These are phyloP conservation scores for Angomonas deanei DNA, from an alignment of 208 protist species.

Conservation along the genomic window DNA sequence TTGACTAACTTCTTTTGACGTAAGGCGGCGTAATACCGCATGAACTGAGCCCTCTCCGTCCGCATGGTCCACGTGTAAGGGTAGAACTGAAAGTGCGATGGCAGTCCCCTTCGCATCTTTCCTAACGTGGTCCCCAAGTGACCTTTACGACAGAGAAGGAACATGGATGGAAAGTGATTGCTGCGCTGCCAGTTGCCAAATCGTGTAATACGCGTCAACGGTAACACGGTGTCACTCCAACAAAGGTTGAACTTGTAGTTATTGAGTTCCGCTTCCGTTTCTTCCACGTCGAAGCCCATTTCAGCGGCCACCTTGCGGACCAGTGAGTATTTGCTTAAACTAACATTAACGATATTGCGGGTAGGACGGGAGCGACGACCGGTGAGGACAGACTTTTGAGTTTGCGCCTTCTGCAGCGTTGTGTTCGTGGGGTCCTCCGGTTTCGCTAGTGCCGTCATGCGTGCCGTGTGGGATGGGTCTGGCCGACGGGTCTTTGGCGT, in stretches of 20 bases:
- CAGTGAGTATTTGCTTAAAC: constrained; percentile 79
- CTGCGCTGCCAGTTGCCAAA: constrained; percentile 88
- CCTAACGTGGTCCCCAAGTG: constrained; percentile 90
- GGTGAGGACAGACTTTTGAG: constrained; percentile 8
- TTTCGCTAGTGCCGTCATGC: constrained; percentile 34
- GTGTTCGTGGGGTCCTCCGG: constrained; percentile 16
- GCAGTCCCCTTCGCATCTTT: constrained; percentile 67
- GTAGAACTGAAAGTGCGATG: constrained; percentile 87
- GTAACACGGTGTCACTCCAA: constrained; percentile 92
- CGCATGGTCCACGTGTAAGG: constrained; percentile 87
- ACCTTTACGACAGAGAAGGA: constrained; percentile 90
- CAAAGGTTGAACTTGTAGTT: constrained; percentile 91
- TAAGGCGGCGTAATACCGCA: constrained; percentile 49
- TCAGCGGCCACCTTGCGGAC: constrained; percentile 67
- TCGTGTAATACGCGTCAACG: constrained; percentile 80
- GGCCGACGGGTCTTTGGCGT: background rate
- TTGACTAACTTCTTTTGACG: constrained; percentile 40
- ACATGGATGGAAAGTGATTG: constrained; percentile 96
- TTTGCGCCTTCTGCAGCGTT: constrained; percentile 12
- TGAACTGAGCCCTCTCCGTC: constrained; percentile 70
- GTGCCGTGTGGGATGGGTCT: constrained; percentile 1
- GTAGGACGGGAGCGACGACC: constrained; percentile 27
- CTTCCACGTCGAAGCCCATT: constrained; percentile 68
- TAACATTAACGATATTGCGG: constrained; percentile 63
- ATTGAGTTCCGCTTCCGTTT: constrained; percentile 74